These are phyloP conservation scores for Rugiboletus extremiorientalis DNA, from an alignment of 1,284 basidiomycete species.

Conservation along the genomic window DNA sequence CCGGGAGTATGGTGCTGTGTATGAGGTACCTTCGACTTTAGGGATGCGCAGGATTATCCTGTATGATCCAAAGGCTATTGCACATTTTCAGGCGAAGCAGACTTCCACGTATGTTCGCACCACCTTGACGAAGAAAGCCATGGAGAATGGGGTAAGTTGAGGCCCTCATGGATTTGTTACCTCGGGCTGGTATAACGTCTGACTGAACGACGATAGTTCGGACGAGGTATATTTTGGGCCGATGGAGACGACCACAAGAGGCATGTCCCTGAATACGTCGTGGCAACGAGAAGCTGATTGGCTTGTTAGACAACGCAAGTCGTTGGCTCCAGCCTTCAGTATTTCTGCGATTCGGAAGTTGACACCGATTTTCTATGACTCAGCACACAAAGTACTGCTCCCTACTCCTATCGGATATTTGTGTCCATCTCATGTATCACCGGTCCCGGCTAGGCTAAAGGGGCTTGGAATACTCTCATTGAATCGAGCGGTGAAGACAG, in stretches of 20 bases:
- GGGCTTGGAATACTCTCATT: conserved; percentile 48
- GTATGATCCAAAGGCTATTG: conserved; percentile 52
- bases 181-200: no score
- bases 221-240: conserved; percentile 11
- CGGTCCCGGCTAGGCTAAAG: conserved; percentile 35
- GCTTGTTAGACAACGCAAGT: conserved; percentile 37
- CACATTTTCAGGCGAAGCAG: conserved; percentile 53
- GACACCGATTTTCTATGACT: conserved; percentile 18
- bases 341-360: conserved; percentile 6
- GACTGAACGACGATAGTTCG: no score
- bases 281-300: not conserved
- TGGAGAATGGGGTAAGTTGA: conserved; percentile 45
- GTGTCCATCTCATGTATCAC: not conserved
- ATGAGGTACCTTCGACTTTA: conserved; percentile 40
- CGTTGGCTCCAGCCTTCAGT: conserved; percentile 5
- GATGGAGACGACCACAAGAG: conserved; percentile 18
- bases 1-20: conserved; percentile 41
- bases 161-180: no score
- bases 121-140: conserved; percentile 35
- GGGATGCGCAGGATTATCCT: conserved; percentile 44
- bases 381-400: conserved; percentile 46
- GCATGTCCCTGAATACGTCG: not conserved
- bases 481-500: conserved; percentile 33
- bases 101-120: conserved; percentile 47
- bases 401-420: not conserved